Evolutionary conservation across 2,329 filamentous ascomycete genomes (phyloP).

Genomic region (Ophiostoma novo-ulmi): DNA sequence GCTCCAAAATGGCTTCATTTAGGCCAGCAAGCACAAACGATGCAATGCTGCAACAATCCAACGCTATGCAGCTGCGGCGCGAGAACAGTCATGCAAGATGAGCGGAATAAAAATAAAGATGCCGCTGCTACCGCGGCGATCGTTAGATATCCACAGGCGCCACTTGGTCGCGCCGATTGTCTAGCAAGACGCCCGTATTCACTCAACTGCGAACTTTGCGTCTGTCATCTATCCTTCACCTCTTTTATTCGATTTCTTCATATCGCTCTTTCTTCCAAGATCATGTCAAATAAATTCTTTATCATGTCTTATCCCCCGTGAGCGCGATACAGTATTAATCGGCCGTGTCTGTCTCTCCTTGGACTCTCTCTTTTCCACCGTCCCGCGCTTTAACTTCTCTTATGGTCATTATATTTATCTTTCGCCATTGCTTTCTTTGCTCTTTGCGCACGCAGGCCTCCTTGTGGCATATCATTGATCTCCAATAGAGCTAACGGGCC

Average conservation of each 20-base stretch:
- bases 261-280: background rate
- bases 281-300: too few species aligned
- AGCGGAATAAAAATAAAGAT: background rate
- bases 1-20: background rate
- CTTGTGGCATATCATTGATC: background rate
- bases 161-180: slow-evolving; percentile 12
- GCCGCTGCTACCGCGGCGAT: slow-evolving; percentile 12
- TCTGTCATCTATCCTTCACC: background rate
- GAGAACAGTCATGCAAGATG: background rate
- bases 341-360: background rate
- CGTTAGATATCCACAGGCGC: background rate
- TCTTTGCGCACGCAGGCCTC: background rate
- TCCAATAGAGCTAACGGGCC: background rate
- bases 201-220: background rate
- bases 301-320: background rate
- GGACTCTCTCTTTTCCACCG: background rate
- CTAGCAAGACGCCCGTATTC: background rate
- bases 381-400: background rate
- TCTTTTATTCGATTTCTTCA: background rate
- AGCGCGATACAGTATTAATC: background rate
- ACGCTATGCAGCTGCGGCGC: background rate
- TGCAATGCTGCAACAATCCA: background rate
- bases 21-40: background rate
- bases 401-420: too few species aligned
- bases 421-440: background rate